Evolutionary conservation across 2,329 filamentous ascomycete species (phyloP), one percentile per base, ranked within the genome.

Genomic region (Chaetomiaceae sp.): DNA sequence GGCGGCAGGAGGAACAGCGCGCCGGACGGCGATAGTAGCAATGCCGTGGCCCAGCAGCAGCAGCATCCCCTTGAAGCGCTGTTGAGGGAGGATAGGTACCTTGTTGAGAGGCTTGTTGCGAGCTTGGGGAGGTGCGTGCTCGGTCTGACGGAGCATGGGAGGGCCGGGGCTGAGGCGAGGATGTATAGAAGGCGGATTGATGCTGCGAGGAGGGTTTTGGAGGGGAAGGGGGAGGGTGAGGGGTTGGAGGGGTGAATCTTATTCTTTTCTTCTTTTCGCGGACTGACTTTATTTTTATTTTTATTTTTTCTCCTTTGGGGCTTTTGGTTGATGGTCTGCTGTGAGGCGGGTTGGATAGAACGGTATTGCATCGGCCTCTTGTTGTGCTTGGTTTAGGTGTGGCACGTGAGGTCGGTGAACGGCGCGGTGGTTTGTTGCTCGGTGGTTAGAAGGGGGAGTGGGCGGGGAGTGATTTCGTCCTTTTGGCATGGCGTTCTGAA

Each of bases 111-210:
- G 47, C 71, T 85, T 2, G 79, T 85, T 22, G 81, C 76, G 1
- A 79, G 76, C 59, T 69, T 86, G 0, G 82, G 82, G 14, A 75
- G 77, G 59, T 85, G 82, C 54, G 80, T 85, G 1, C 66, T 84
- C 8, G 80, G 76, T 27, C 62, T 86, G 57, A 74, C 79, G 54
- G 75, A 87, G 69, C 69, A 75, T 47, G 73, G 80, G 59, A 71
- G 72, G 59, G 71, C 78, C 54, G 76, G 77, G 61, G 71, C 81
- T 56, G 81, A 88, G 61, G 79, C 78, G 46, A 76, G 84, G 51
- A 75, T 85, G 55, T 83, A 88, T 68, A 77, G 89, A 55, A 75
- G 87, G 58, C 78, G 87, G 60, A 77, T 96, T 47, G 89, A 95
- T 60, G 81, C 83, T 48, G 91, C 90, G 5, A 82, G 84, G 55